Percentiles rank a stretch among this genome's conserved stretches.
These are phyloP conservation scores for Porpolomopsis calyptriformis DNA, from an alignment of 768 basidiomycete genomes.

Conservation along the genomic window DNA sequence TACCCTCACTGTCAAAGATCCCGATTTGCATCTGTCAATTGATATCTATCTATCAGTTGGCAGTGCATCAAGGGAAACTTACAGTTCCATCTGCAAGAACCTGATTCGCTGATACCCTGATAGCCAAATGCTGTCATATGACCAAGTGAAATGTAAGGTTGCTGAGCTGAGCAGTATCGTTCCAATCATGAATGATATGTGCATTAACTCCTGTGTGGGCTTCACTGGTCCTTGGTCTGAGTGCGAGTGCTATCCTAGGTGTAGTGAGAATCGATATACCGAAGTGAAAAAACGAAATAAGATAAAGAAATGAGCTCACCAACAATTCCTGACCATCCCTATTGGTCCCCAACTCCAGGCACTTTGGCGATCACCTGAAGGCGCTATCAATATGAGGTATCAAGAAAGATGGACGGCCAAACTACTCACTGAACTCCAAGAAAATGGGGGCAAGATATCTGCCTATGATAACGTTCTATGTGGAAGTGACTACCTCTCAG, in stretches of 20 bases:
- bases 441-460: neutral
- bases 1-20: slow-evolving; percentile 8
- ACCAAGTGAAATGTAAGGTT: slow-evolving; percentile 18
- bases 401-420: slow-evolving; percentile 2
- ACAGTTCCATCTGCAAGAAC: slow-evolving; percentile 16
- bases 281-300: slow-evolving; percentile 10
- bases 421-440: neutral
- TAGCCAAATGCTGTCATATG: slow-evolving; percentile 17
- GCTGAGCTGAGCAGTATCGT: slow-evolving; percentile 24
- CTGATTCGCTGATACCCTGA: slow-evolving; percentile 16
- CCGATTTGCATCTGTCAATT: slow-evolving; percentile 22
- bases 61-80: slow-evolving; percentile 22
- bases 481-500: slow-evolving; percentile 19
- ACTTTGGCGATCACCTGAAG: slow-evolving; percentile 13
- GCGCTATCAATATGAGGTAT: slow-evolving; percentile 22
- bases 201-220: slow-evolving; percentile 20
- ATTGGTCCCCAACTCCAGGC: slow-evolving; percentile 35
- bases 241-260: slow-evolving; percentile 14
- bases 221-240: slow-evolving; percentile 16
- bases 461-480: slow-evolving; percentile 17
- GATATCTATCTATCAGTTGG: slow-evolving; percentile 21
- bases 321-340: slow-evolving; percentile 28
- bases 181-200: slow-evolving; percentile 31
- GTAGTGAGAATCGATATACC: slow-evolving; percentile 18
- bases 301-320: slow-evolving; percentile 12